Conservation (phyloP, 2,329 filamentous ascomycete species). For the Pleoardoris graminearum region DNA sequence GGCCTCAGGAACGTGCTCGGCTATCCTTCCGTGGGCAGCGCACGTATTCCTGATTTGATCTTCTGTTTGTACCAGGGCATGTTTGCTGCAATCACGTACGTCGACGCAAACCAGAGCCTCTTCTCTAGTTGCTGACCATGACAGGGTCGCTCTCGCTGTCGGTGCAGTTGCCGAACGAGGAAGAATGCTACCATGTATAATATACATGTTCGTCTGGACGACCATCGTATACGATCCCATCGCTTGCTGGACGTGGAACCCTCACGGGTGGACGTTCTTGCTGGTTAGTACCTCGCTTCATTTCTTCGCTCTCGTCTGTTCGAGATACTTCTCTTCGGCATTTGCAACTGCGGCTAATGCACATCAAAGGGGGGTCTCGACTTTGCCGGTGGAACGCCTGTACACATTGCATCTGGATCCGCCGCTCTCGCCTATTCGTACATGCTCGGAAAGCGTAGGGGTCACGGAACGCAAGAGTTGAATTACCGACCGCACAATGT, state of each 20-base stretch:
- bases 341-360: no score
- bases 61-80: conserved; percentile 88
- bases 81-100: conserved; percentile 86
- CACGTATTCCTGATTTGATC: conserved; percentile 76
- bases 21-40: conserved; percentile 72
- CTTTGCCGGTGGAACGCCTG: conserved; percentile 87
- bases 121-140: conserved; percentile 4
- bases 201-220: conserved; percentile 93
- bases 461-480: conserved; percentile 83
- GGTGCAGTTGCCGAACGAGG: conserved; percentile 86
- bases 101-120: conserved; percentile 15
- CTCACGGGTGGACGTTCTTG: conserved; percentile 75
- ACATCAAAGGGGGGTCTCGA: conserved; percentile 73
- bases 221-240: conserved; percentile 91
- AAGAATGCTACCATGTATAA: conserved; percentile 81
- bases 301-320: no score
- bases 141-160: conserved; percentile 76
- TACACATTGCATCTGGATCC: conserved; percentile 82
- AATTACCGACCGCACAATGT: conserved; percentile 94
- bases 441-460: conserved; percentile 83
- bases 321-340: no score
- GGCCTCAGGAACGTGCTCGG: conserved; percentile 77
- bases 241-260: conserved; percentile 94
- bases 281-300: background rate
- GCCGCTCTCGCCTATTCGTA: conserved; percentile 88